Evolutionary conservation across 306 rosid genomes (phyloP).

Genomic region (Abrus pulchellus): DNA sequence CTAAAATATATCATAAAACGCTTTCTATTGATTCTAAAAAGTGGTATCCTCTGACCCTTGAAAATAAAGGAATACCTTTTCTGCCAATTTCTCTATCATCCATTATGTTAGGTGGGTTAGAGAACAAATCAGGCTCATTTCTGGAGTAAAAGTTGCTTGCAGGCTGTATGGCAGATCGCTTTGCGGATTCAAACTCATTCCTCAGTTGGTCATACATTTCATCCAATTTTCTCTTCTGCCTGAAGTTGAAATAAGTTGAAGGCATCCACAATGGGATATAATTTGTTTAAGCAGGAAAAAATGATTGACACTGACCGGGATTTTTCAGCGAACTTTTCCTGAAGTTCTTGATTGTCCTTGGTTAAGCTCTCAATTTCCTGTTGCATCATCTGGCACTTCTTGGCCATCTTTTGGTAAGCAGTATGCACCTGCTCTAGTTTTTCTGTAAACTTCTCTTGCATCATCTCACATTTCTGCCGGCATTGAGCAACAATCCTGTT

Average conservation of each 20-base stretch:
- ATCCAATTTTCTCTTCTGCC: conserved; percentile 99
- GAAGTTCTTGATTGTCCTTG: conserved; percentile 99
- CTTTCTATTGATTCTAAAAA: conserved; percentile 18
- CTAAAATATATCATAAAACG: neutral
- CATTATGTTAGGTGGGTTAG: conserved; percentile 73
- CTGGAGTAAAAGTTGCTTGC: conserved; percentile 79
- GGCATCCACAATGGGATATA: conserved; percentile 38
- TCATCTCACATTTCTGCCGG: conserved; percentile 91
- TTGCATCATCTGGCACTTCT: conserved; percentile 91
- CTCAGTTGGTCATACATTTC: conserved; percentile 99
- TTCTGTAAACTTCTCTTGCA: conserved; percentile 94
- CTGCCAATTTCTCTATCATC: conserved; percentile 78
- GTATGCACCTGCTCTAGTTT: conserved; percentile 90
- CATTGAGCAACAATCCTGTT: conserved; percentile 83
- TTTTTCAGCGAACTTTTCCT: conserved; percentile 96
- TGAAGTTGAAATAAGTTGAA: conserved; percentile 50
- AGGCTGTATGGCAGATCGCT: conserved; percentile 92
- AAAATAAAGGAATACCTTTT: conserved; percentile 72
- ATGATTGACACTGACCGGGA: conserved; percentile 67
- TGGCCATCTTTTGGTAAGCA: conserved; percentile 91
- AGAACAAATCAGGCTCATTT: conserved; percentile 87
- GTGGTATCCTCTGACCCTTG: conserved; percentile 15
- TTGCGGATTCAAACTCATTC: conserved; percentile 77
- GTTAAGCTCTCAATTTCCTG: conserved; percentile 88
- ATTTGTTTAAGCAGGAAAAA: conserved; percentile 30